phyloP scores from a whole-genome alignment of 2,329 filamentous ascomycete species.

The Knufia petricola region DNA sequence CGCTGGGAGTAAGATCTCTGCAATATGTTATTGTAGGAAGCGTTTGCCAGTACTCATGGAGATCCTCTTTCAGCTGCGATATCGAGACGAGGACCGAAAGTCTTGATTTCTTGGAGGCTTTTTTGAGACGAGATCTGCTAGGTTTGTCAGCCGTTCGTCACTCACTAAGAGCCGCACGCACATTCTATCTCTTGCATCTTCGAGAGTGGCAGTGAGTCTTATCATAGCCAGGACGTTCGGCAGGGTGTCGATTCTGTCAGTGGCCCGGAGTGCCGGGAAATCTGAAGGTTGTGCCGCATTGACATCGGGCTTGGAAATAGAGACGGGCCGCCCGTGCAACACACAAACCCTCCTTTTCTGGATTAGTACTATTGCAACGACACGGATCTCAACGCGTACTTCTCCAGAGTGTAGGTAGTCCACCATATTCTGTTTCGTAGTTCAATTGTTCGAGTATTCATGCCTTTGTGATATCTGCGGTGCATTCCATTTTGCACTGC shows the following conservation, averaged over 20 bases:
- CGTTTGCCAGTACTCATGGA: background rate
- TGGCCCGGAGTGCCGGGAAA: conserved; percentile 18
- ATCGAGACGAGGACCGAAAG: background rate
- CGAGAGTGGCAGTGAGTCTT: conserved; percentile 17
- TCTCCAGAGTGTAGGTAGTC: conserved; percentile 44
- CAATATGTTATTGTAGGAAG: background rate
- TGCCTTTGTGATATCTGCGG: conserved; percentile 35
- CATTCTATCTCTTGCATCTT: conserved; percentile 22
- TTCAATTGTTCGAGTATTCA: conserved; percentile 36
- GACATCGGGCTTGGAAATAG: conserved; percentile 41
- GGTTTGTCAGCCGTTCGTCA: background rate
- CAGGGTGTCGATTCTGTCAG: conserved; percentile 24
- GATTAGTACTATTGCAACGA: conserved; percentile 24
- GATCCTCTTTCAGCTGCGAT: background rate
- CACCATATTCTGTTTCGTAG: conserved; percentile 45
- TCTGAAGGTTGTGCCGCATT: conserved; percentile 38
- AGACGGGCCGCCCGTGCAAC: conserved; percentile 42
- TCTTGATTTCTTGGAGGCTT: background rate
- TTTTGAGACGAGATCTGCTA: conserved; percentile 14
- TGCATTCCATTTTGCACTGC: conserved; percentile 49
- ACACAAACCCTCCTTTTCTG: conserved; percentile 34
- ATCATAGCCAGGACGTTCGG: conserved; percentile 31
- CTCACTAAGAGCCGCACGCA: conserved; percentile 5
- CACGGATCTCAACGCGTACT: conserved; percentile 26
- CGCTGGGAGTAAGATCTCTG: conserved; percentile 14